These are phyloP conservation scores for Pseudonitzschia multiseries DNA, from an alignment of 108 stramenopile genomes.

Conservation along the genomic window DNA sequence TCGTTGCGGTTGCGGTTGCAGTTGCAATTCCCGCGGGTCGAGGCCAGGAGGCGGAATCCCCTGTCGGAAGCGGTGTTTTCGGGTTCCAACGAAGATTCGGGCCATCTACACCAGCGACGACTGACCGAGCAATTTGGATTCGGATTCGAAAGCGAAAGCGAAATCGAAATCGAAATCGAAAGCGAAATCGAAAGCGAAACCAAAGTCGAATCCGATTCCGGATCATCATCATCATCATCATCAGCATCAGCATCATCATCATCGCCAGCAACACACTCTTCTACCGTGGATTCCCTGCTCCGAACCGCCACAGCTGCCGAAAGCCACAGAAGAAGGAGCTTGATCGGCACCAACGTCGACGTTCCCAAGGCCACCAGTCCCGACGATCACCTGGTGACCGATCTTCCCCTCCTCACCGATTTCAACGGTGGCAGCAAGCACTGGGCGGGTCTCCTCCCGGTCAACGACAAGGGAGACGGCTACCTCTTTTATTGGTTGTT, in stretches of 20 bases:
- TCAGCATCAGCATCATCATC: too few species aligned
- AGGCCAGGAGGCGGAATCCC: not conserved
- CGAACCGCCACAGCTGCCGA: too few species aligned
- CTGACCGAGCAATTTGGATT: too few species aligned
- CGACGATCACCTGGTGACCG: slow-evolving; percentile 64
- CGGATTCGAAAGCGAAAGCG: too few species aligned
- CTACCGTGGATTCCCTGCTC: not conserved
- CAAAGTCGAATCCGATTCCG: too few species aligned
- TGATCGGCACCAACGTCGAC: slow-evolving; percentile 15
- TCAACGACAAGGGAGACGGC: slow-evolving; percentile 60
- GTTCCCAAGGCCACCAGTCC: slow-evolving; percentile 36
- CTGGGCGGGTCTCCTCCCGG: slow-evolving; percentile 79
- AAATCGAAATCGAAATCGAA: not conserved
- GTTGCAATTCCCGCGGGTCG: not conserved
- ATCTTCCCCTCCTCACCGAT: slow-evolving; percentile 55
- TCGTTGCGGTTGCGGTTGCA: too few species aligned
- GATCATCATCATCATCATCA: too few species aligned
- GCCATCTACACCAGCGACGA: too few species aligned
- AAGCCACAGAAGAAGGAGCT: not conserved
- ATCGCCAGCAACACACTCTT: too few species aligned
- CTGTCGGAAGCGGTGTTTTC: not conserved
- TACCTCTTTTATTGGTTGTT: slow-evolving; percentile 97
- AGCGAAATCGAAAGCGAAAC: not conserved
- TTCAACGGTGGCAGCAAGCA: slow-evolving; percentile 43
- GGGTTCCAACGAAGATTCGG: too few species aligned